Percentiles rank a stretch among this genome's conserved stretches.
These are phyloP conservation scores for Lanmaoa rubissima DNA, from an alignment of 768 basidiomycete genomes.

Conservation along the genomic window DNA sequence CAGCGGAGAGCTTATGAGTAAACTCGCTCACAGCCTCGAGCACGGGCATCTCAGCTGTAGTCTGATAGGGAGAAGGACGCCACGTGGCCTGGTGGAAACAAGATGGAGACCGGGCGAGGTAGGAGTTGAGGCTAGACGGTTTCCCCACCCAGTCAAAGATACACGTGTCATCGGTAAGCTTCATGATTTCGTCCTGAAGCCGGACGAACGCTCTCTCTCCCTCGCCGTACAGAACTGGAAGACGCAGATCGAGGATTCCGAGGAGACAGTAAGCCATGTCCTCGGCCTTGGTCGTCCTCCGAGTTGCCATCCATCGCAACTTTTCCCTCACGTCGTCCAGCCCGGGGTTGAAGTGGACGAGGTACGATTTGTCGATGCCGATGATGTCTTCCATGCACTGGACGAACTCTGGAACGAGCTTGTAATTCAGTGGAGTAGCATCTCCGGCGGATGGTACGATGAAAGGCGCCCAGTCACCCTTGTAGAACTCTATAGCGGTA, in stretches of 20 bases:
- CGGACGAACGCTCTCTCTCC: constrained; percentile 23
- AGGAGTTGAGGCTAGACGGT: constrained; percentile 27
- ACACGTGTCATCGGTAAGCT: constrained; percentile 22
- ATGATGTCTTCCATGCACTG: constrained; percentile 15
- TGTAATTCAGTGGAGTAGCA: constrained; percentile 18
- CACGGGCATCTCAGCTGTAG: constrained; percentile 1
- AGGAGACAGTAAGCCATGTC: constrained; percentile 32
- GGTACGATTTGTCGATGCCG: constrained; percentile 18
- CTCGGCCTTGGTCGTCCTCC: constrained; percentile 29
- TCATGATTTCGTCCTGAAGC: constrained; percentile 30
- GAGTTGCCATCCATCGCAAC: constrained; percentile 27
- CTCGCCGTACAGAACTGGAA: constrained; percentile 31
- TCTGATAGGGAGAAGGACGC: constrained; percentile 5
- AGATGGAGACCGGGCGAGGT: constrained; percentile 22
- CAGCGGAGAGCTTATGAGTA: constrained; percentile 16
- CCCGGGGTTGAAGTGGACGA: constrained; percentile 26
- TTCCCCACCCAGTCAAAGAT: constrained; percentile 31
- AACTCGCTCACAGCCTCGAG: constrained; percentile 16
- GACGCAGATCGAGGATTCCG: constrained; percentile 26
- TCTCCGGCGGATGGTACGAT: not conserved
- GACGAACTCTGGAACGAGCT: constrained; percentile 21
- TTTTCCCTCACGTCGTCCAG: constrained; percentile 25
- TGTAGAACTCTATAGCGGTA: constrained; percentile 23
- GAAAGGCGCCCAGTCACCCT: constrained; percentile 26
- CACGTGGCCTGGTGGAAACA: constrained; percentile 20